Evolutionary conservation across 2,329 filamentous ascomycete genomes (phyloP), one percentile per base, ranked within the genome.

Genomic region (Sporothrix euskadiensis): DNA sequence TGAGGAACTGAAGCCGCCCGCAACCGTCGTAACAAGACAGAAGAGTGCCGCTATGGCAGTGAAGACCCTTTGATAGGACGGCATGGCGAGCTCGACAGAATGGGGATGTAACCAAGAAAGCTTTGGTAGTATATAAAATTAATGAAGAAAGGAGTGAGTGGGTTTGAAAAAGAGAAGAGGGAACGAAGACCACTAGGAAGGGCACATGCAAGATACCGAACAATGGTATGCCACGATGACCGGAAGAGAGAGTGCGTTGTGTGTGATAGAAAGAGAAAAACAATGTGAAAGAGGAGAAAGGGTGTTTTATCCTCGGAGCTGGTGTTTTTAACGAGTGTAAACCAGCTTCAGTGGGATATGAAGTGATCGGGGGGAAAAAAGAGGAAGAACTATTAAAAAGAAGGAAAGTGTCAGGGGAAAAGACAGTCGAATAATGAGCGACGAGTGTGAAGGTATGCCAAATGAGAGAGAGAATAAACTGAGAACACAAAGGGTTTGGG

Each of bases 1-100:
- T n/a, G 78, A 78, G 4, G 86, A 74, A 74, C 85, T 81, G 76
- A 88, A 86, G 14, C 82, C 84, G 26, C 83, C 84, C 47, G 81
- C 75, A 22, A 77, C 80, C 1, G 68, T 65, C 0, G 75, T 72
- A 19, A 76, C 7, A 8, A 73, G 54, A 4, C 73, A 22, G 3
- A 74, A n/a, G 32, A 78, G 63, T 10, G 63, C 75, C 7, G 69
- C 74, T 16, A 78, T 66, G 61, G 73, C 41, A 63, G 54, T 26
- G 9, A 56, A 6, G 30, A 30, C 4, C 19, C 39, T 73, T 63
- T 44, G 14, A 14, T 16, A 52, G 14, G 26, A 44, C 5, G 14
- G 47, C 68, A 69, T 71, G 26, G 7, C 65, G 52, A 4, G 26
- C 22, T 41, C 8, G 49, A 22, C 9, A 49, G 57, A 16, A 19